Conservation (phyloP, 2,329 filamentous ascomycete species). For the Cordyceps tenuipes region DNA sequence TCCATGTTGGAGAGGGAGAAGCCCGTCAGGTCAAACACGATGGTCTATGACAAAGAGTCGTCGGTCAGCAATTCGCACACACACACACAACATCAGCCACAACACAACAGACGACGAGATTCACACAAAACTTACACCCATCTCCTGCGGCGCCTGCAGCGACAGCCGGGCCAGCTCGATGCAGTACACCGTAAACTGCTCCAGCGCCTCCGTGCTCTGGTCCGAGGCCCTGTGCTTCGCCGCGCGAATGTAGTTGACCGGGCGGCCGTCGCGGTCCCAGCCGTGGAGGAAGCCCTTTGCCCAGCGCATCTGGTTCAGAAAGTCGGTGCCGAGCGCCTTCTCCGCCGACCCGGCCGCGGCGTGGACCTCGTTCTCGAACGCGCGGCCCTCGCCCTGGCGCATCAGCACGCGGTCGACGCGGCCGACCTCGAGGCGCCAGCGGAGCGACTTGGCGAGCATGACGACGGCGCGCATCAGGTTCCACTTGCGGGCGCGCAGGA, state of each 20-base stretch:
- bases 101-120: too few species aligned
- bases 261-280: constrained; percentile 65
- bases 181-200: constrained; percentile 76
- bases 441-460: constrained; percentile 84
- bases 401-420: constrained; percentile 80
- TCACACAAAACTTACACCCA: constrained; percentile 54
- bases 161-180: constrained; percentile 81
- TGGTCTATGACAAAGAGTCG: neutral
- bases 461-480: constrained; percentile 78
- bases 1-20: constrained; percentile 92
- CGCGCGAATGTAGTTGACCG: constrained; percentile 72
- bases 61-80: neutral
- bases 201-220: constrained; percentile 65
- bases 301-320: constrained; percentile 68
- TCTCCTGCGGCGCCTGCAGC: constrained; percentile 67
- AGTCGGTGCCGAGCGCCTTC: constrained; percentile 62
- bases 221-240: constrained; percentile 69
- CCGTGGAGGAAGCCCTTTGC: constrained; percentile 86
- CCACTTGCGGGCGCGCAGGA: constrained; percentile 78
- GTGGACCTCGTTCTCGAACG: constrained; percentile 46
- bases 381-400: constrained; percentile 56
- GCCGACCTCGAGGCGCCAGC: constrained; percentile 71
- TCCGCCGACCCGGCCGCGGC: constrained; percentile 38
- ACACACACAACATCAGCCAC: neutral
- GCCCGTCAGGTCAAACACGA: constrained; percentile 71